phyloP scores from a whole-genome alignment of 371 early-diverging fungal genomes.

The Mortierella sp. region DNA sequence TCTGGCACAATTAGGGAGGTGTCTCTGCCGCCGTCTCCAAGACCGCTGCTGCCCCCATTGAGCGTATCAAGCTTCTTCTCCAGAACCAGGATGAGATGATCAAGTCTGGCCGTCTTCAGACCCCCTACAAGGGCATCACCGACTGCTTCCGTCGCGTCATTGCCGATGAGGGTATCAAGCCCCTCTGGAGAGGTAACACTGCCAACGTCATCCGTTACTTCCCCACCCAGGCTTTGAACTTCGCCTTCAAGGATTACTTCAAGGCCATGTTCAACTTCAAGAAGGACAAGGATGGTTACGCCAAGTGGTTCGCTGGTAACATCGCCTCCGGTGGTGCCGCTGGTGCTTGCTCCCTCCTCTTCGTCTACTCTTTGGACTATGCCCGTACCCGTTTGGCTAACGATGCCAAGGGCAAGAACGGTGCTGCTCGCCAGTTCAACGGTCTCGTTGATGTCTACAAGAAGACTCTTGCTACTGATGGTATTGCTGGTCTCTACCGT shows the following conservation, averaged over 20 bases:
- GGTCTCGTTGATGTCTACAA: slow-evolving; percentile 88
- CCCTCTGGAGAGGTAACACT: slow-evolving; percentile 78
- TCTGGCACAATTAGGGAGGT: slow-evolving; percentile 68
- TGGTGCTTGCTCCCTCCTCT: slow-evolving; percentile 80
- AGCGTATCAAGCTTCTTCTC: slow-evolving; percentile 83
- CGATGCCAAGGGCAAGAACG: slow-evolving; percentile 75
- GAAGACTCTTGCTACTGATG: slow-evolving; percentile 78
- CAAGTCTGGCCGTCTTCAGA: slow-evolving; percentile 69
- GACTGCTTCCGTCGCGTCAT: slow-evolving; percentile 79
- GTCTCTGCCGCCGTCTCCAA: slow-evolving; percentile 94
- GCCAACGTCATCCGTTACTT: slow-evolving; percentile 87
- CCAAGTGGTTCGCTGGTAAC: slow-evolving; percentile 82
- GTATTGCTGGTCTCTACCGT: slow-evolving; percentile 89
- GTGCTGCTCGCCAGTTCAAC: slow-evolving; percentile 85
- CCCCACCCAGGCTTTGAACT: slow-evolving; percentile 86
- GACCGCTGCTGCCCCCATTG: slow-evolving; percentile 89
- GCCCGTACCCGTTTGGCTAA: slow-evolving; percentile 86
- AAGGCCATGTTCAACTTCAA: slow-evolving; percentile 79
- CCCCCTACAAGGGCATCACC: slow-evolving; percentile 75
- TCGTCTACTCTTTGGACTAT: slow-evolving; percentile 83
- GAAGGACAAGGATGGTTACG: slow-evolving; percentile 76
- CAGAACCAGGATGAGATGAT: slow-evolving; percentile 84
- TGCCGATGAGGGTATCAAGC: slow-evolving; percentile 74
- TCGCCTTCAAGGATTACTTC: slow-evolving; percentile 87
- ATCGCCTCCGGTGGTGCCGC: slow-evolving; percentile 85